Evolutionary conservation across 192 early-diverging fungal genomes (phyloP).

Genomic region (Geranomyces michiganensis): DNA sequence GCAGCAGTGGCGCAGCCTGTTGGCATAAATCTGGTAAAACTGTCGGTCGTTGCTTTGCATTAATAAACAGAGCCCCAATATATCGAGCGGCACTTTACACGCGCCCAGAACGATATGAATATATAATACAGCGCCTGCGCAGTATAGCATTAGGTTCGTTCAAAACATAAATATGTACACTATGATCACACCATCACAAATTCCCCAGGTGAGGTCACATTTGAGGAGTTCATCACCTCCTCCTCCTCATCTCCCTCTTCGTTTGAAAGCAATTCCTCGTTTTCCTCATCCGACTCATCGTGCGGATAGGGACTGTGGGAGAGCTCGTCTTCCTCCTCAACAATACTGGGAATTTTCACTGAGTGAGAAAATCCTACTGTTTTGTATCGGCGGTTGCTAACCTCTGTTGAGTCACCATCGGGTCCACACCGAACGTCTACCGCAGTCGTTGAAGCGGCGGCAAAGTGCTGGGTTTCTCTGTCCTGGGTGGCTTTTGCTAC

Average conservation of each 20-base stretch:
- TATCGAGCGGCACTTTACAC: no score
- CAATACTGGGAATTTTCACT: constrained; percentile 8
- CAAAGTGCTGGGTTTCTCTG: constrained; percentile 8
- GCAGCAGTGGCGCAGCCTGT: no score
- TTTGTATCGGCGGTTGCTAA: constrained; percentile 12
- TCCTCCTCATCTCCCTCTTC: constrained; percentile 13
- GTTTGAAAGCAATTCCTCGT: not conserved
- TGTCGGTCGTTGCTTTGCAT: no score
- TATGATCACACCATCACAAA: constrained; percentile 11
- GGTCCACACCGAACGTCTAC: not conserved
- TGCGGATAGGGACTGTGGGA: constrained; percentile 17
- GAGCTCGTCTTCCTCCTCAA: constrained; percentile 11
- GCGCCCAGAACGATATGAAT: no score
- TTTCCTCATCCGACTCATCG: constrained; percentile 18
- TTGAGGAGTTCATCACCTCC: not conserved
- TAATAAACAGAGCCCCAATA: no score
- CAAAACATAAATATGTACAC: not conserved
- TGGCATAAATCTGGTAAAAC: no score
- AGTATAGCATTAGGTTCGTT: no score
- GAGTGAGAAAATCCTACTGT: constrained; percentile 13
- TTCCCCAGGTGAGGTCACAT: not conserved
- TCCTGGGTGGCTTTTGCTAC: not conserved
- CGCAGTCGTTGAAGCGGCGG: no score
- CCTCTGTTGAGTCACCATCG: not conserved
- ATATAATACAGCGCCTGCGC: no score